Base-by-base conservation (phyloP, 2,329 filamentous ascomycete species). In the Pseudogymnoascus sp. region DNA sequence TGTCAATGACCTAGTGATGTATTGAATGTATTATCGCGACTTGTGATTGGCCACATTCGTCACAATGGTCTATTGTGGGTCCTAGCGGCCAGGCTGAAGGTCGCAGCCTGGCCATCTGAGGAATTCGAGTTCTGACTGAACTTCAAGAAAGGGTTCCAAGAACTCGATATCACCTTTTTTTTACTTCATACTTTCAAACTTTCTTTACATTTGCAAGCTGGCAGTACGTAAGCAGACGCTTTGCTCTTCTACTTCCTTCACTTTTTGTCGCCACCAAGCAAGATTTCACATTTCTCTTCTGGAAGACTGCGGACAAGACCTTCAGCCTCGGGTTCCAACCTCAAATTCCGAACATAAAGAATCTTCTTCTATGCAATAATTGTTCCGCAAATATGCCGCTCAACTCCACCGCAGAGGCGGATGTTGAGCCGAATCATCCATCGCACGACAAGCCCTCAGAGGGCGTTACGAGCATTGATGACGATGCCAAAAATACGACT, bases 401-500 rank as follows among this genome's bases (percentile, higher is more conserved):
- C 49, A 55, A 55, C 49, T 33, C 49, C 49, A 55, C 49, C 28
- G n/a, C 49, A 55, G n/a, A 55, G 49, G 49, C 9, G 49, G 49
- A 55, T 55, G 49, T 55, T 55, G 49, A 55, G 49, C 49, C 49
- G 28, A 55, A 55, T 7, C 25, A 33, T 19, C 28, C 28, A 3
- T 55, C 28, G 49, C 9, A 35, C 28, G 49, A 55, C 11, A 55
- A 4, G 16, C 49, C 49, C 49, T 22, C 49, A 22, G 62, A 63
- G 25, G 42, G 41, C 25, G 55, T 62, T 19, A 60, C 41, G 8
- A 58, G 61, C 22, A 16, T 36, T 23, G 25, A 25, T 36, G 38
- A 39, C 30, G 42, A 66, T 11, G 62, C 66, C 12, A 60, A 60
- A 35, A 71, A 73, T 58, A 72, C 73, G 67, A 71, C 70, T 25